Percentiles rank a stretch among this genome's conserved stretches.
Evolutionary conservation across 305 asterid species (phyloP).

Genomic region (Plantago lanceolata): DNA sequence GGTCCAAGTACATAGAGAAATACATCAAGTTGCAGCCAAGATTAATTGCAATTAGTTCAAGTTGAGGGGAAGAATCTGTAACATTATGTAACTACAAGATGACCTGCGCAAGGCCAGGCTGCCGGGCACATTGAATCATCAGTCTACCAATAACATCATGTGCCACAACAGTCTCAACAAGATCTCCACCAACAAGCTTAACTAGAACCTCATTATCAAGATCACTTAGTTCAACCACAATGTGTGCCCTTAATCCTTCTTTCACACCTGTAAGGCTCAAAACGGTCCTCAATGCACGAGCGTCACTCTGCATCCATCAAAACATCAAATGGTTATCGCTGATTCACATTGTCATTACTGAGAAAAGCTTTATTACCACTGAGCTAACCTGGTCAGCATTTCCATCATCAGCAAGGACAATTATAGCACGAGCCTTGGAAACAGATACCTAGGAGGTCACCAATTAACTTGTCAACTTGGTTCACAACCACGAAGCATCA

Average conservation of each 20-base stretch:
- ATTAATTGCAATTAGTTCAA: constrained; percentile 15
- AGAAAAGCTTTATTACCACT: constrained; percentile 23
- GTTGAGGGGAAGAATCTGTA: constrained; percentile 1
- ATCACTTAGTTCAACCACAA: constrained; percentile 90
- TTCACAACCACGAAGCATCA: constrained; percentile 10
- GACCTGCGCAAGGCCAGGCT: constrained; percentile 99
- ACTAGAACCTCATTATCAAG: constrained; percentile 90
- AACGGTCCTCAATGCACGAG: constrained; percentile 86
- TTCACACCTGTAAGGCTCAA: constrained; percentile 90
- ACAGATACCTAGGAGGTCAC: constrained; percentile 61
- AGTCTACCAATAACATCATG: constrained; percentile 93
- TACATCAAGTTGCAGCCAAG: constrained; percentile 17
- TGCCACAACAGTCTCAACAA: constrained; percentile 93
- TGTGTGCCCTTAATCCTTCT: constrained; percentile 82
- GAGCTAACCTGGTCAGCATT: constrained; percentile 80
- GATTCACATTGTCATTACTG: constrained; percentile 19
- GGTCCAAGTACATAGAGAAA: constrained; percentile 21
- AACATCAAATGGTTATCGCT: constrained; percentile 24
- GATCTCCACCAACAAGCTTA: constrained; percentile 87
- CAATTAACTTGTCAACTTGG: constrained; percentile 31
- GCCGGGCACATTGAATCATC: constrained; percentile 95
- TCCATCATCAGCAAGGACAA: constrained; percentile 95
- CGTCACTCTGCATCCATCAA: constrained; percentile 69
- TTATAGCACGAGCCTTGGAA: constrained; percentile 86
- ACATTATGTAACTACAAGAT: constrained; percentile 22